Percentiles rank a stretch among this genome's conserved stretches.
Evolutionary conservation across 148 eudicot genomes (phyloP).

Genomic region (Hydrangea macrophylla): DNA sequence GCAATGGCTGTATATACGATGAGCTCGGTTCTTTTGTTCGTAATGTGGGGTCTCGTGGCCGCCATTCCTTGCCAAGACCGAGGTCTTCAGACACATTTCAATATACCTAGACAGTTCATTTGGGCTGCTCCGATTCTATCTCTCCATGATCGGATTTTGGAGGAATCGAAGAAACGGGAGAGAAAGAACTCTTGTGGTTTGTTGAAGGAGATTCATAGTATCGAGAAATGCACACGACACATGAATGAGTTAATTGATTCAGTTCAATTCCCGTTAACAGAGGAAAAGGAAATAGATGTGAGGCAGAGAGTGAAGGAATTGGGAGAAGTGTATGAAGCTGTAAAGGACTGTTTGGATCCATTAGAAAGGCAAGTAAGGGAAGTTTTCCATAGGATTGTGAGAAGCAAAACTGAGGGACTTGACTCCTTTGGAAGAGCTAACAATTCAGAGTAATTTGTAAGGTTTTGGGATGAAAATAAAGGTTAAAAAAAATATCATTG

Average conservation of each 20-base stretch:
- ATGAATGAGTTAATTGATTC: constrained; percentile 62
- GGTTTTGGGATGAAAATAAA: no score
- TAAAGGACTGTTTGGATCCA: constrained; percentile 61
- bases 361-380: constrained; percentile 70
- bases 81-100: constrained; percentile 55
- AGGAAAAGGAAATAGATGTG: constrained; percentile 59
- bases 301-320: constrained; percentile 51
- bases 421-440: constrained; percentile 46
- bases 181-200: constrained; percentile 65
- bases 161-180: constrained; percentile 73
- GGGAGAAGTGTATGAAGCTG: constrained; percentile 37
- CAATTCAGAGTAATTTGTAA: constrained; percentile 7
- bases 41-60: constrained; percentile 81
- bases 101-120: constrained; percentile 41
- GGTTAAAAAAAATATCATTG: no score
- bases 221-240: constrained; percentile 53
- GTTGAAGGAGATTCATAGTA: constrained; percentile 60
- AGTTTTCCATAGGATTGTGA: constrained; percentile 65
- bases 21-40: constrained; percentile 57
- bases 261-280: constrained; percentile 42
- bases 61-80: constrained; percentile 91
- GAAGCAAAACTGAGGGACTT: constrained; percentile 66
- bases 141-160: constrained; percentile 68
- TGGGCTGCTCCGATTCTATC: constrained; percentile 54
- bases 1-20: constrained; percentile 59